Conservation (phyloP, 2,329 filamentous ascomycete genomes). For the Ceratocystis huliohia region DNA sequence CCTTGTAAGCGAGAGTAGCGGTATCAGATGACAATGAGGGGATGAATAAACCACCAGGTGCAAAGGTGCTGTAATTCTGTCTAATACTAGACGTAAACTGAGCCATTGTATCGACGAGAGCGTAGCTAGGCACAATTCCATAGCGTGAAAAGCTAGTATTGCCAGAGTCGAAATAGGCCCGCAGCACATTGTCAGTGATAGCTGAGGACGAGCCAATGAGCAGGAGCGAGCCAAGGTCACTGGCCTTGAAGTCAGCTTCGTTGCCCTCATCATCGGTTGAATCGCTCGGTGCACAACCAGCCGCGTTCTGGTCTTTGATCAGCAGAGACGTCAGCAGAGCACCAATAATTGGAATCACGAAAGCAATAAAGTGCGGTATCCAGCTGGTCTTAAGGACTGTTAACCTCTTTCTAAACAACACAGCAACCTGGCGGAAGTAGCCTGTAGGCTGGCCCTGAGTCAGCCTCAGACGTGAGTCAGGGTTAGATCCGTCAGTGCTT, state of each 20-base stretch:
- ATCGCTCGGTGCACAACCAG: slow-evolving; percentile 30
- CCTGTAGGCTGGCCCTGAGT: slow-evolving; percentile 57
- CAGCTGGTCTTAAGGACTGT: slow-evolving; percentile 69
- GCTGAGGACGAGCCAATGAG: slow-evolving; percentile 12
- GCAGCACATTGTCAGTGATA: slow-evolving; percentile 8
- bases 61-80: slow-evolving; percentile 52
- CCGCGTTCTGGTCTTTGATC: slow-evolving; percentile 40
- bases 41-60: slow-evolving; percentile 69
- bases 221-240: slow-evolving; percentile 24
- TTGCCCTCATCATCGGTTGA: slow-evolving; percentile 26
- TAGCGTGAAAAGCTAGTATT: slow-evolving; percentile 16
- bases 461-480: slow-evolving; percentile 37
- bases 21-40: slow-evolving; percentile 37
- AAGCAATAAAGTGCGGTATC: slow-evolving; percentile 60
- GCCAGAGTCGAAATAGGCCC: slow-evolving; percentile 14
- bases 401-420: slow-evolving; percentile 65
- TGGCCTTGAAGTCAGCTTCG: slow-evolving; percentile 29
- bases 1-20: slow-evolving; percentile 54
- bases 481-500: slow-evolving; percentile 22
- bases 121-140: slow-evolving; percentile 10
- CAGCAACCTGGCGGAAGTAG: slow-evolving; percentile 55
- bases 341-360: slow-evolving; percentile 66
- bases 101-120: slow-evolving; percentile 44
- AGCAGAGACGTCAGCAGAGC: slow-evolving; percentile 70
- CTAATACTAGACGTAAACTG: slow-evolving; percentile 57